Percentiles rank a stretch among this genome's conserved stretches.
Conservation (phyloP, 73 alveolate genomes). For the Loxodes magnus region DNA sequence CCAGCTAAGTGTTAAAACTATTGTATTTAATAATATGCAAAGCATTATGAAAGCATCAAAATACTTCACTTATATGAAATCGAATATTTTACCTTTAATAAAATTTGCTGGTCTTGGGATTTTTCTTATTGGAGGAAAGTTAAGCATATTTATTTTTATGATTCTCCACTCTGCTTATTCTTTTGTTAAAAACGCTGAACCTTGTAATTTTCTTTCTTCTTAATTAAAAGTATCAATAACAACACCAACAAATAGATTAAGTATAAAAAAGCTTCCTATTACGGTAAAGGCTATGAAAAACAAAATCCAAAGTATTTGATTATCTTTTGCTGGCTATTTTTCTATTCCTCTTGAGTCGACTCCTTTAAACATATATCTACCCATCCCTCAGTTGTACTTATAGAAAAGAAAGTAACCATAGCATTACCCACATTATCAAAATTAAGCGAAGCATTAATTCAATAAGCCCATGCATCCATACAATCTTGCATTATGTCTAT, state of each 20-base stretch:
- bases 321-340: constrained; percentile 20
- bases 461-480: constrained; percentile 33
- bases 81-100: not conserved
- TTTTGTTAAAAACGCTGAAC: constrained; percentile 25
- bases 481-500: constrained; percentile 21
- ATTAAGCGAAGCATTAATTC: constrained; percentile 47
- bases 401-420: constrained; percentile 63
- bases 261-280: constrained; percentile 67
- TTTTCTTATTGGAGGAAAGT: not conserved
- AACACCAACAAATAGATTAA: constrained; percentile 89
- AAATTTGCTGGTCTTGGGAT: not conserved
- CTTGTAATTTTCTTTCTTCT: constrained; percentile 37
- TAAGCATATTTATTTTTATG: constrained; percentile 23
- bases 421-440: constrained; percentile 72
- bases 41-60: constrained; percentile 16
- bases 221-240: constrained; percentile 76
- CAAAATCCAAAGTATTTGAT: constrained; percentile 8
- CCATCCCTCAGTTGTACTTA: constrained; percentile 87
- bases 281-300: constrained; percentile 72
- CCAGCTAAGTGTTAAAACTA: not conserved
- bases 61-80: not conserved
- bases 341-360: constrained; percentile 31
- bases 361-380: constrained; percentile 67
- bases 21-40: too few relatives aligned
- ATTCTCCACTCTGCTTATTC: constrained; percentile 50